A percentile compares a stretch with the other conserved stretches of the same genome.
Conservation (phyloP, 2,329 filamentous ascomycete genomes). For the Fusarium sp. region DNA sequence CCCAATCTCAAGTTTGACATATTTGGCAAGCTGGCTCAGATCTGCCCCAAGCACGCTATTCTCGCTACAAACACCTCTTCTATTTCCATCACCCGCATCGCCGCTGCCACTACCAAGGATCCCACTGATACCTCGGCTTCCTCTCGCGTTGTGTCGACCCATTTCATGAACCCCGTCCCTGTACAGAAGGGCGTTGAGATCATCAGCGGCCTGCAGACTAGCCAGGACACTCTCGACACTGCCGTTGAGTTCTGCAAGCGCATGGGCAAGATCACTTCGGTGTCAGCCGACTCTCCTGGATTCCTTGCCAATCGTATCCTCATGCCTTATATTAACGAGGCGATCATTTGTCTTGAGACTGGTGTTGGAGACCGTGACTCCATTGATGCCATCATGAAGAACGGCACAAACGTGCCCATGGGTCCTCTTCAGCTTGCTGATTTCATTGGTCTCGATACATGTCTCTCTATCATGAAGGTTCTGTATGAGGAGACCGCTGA, state of each 20-base stretch:
- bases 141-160: constrained; percentile 91
- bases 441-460: constrained; percentile 97
- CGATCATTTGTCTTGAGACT: constrained; percentile 94
- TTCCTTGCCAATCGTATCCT: constrained; percentile 97
- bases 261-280: constrained; percentile 92
- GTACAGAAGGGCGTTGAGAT: constrained; percentile 98
- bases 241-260: constrained; percentile 86
- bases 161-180: constrained; percentile 99
- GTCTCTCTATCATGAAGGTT: constrained; percentile 96
- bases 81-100: constrained; percentile 96
- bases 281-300: constrained; percentile 88
- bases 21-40: constrained; percentile 82
- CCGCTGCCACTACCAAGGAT: constrained; percentile 82
- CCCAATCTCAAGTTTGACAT: constrained; percentile 87
- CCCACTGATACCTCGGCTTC: constrained; percentile 83
- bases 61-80: constrained; percentile 99
- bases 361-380: constrained; percentile 88
- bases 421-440: constrained; percentile 92
- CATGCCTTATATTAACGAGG: constrained; percentile 99
- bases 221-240: constrained; percentile 80
- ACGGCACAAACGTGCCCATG: constrained; percentile 98
- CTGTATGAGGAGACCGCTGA: constrained; percentile 91
- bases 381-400: constrained; percentile 99
- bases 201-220: constrained; percentile 93
- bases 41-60: constrained; percentile 86